Base-by-base conservation (phyloP, 2,329 filamentous ascomycete species). In the Paecilomyces variotii region DNA sequence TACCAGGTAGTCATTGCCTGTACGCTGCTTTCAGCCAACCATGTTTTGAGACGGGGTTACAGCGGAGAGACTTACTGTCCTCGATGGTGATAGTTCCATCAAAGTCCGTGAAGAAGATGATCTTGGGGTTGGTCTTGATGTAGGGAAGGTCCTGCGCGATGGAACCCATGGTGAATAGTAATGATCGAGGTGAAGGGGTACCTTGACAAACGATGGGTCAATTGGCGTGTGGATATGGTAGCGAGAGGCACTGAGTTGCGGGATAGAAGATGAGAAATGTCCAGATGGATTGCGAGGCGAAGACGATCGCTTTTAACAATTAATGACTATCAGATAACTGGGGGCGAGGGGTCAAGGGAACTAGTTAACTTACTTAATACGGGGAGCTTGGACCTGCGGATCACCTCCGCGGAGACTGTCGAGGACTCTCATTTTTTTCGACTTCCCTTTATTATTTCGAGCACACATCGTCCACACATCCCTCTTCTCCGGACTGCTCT, bases 81-180 rank as follows among this genome's bases (percentile, higher is more conserved):
- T 84, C 79, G 59, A 86, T 82, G 54, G 93, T 97, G 72, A 97
- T 93, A 57, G 92, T 97, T 69, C 94, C 94, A 76, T 99, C 94
- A 72, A 97, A 97, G 78, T 99, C 94, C 66, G 92, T 96, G 81
- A 97, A 97, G 84, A 99, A 97, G 80, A 99, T 92, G 80, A 90
- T 89, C 77, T 91, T 89, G 56, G 92, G 92, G 72, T 88, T 86
- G 59, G 72, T 76, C 60, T 74, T 70, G 65, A 80, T 70, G 27
- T 76, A 76, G 25, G 74, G 74, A 39, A 77, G 71, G 12, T 61
- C 59, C 10, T n/a, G 39, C 6, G n/a, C 7, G n/a, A 60, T 65
- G 28, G 70, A 68, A 11, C 65, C 67, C 72, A 75, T 75, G 53
- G 55, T 68, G 56, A 11, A 49, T 35, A 35, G 4, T 14, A 30